phyloP scores from a whole-genome alignment of 139 green algal species.

The Chlamydomonas eustigma region DNA sequence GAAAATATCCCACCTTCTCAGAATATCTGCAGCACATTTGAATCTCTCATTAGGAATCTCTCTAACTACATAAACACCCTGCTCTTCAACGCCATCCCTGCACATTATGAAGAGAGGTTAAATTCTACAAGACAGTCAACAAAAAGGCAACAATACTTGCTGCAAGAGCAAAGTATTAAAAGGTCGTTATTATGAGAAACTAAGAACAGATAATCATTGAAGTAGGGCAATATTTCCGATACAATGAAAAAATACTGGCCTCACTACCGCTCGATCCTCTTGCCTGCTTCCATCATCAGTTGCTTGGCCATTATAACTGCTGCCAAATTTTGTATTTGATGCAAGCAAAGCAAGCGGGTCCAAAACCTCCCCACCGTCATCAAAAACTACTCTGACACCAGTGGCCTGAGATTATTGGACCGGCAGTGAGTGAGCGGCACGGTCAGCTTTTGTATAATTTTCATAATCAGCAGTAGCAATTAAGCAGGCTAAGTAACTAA shows the following conservation, averaged over 20 bases:
- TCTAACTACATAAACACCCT: constrained; percentile 46
- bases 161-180: no score
- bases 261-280: background rate
- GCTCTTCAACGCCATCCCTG: background rate
- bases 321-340: background rate
- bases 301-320: background rate
- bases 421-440: background rate
- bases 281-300: background rate
- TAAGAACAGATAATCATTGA: background rate
- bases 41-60: constrained; percentile 61
- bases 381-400: constrained; percentile 68
- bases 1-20: no score
- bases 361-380: constrained; percentile 60
- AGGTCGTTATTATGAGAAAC: no score
- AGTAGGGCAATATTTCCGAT: background rate
- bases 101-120: no score
- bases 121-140: no score
- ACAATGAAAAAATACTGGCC: background rate
- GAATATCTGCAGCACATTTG: constrained; percentile 31
- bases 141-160: background rate
- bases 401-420: constrained; percentile 7
- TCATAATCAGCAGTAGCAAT: no score
- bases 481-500: background rate
- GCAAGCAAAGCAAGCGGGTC: constrained; percentile 62
- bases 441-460: background rate